Evolutionary conservation across 257 asterid species (phyloP).

Genomic region (Fraxinus cuspidata): DNA sequence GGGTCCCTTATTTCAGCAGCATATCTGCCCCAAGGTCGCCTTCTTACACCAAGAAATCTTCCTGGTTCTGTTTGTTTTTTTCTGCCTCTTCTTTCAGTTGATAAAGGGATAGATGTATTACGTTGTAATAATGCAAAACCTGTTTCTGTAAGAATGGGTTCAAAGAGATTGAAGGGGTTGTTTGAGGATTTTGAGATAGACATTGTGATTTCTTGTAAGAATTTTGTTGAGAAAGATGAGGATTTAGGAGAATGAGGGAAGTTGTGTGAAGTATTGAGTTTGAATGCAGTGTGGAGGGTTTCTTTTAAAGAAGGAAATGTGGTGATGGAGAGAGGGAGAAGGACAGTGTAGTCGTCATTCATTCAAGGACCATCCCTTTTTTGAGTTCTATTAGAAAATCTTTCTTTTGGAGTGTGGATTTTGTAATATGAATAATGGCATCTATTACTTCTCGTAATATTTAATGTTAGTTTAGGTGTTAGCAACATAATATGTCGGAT

Average conservation of each 20-base stretch:
- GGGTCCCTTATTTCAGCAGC: constrained; percentile 98
- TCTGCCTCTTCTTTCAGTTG: constrained; percentile 78
- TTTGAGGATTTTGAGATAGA: constrained; percentile 38
- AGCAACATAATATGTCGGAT: too few species aligned
- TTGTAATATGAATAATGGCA: too few species aligned
- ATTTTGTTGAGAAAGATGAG: background rate
- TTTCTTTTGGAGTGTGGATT: background rate
- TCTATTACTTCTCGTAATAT: too few species aligned
- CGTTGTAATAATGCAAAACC: constrained; percentile 81
- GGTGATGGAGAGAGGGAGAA: background rate
- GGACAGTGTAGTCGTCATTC: background rate
- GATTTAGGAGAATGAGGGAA: constrained; percentile 7
- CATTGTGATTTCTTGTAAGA: constrained; percentile 24
- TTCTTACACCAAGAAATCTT: constrained; percentile 80
- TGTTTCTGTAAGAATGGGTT: constrained; percentile 72
- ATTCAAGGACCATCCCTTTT: background rate
- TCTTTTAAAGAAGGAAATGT: constrained; percentile 37
- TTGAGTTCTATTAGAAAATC: background rate
- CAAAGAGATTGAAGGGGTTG: constrained; percentile 61
- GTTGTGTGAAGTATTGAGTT: constrained; percentile 12
- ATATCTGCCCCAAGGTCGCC: constrained; percentile 98
- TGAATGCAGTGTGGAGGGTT: constrained; percentile 25
- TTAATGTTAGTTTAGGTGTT: too few species aligned
- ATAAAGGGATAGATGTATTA: constrained; percentile 64
- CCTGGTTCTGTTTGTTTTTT: constrained; percentile 79